Conservation (phyloP, 2,329 filamentous ascomycete species). For the Aspergillus fumigatiaffinis region DNA sequence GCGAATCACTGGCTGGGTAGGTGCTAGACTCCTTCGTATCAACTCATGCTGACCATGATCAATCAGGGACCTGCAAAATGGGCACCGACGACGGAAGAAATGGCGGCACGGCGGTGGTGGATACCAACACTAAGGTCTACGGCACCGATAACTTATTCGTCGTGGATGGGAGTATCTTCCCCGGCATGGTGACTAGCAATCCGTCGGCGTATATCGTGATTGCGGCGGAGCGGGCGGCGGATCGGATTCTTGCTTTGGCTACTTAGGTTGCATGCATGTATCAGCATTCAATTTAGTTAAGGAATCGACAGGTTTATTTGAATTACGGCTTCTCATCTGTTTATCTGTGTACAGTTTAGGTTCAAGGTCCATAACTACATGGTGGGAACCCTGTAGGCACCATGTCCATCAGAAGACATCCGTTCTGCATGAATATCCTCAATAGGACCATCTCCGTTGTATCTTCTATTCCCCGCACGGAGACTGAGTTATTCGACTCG, state of each 20-base stretch:
- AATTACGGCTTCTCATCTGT: too few relatives aligned
- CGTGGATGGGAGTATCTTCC: constrained; percentile 14
- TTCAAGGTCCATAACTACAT: too few relatives aligned
- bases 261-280: neutral
- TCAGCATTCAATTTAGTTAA: too few relatives aligned
- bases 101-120: constrained; percentile 14
- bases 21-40: neutral
- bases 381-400: too few relatives aligned
- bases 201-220: constrained; percentile 14
- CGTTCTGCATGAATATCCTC: too few relatives aligned
- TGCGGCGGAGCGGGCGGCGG: constrained; percentile 11
- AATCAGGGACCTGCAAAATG: constrained; percentile 12
- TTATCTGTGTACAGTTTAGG: too few relatives aligned
- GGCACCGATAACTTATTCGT: constrained; percentile 11
- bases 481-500: too few relatives aligned
- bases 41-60: constrained; percentile 2
- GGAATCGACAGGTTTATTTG: too few relatives aligned
- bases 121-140: constrained; percentile 15
- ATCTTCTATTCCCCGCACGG: too few relatives aligned
- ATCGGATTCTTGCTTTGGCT: constrained; percentile 9
- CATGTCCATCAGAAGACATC: too few relatives aligned
- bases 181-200: constrained; percentile 13
- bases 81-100: constrained; percentile 16
- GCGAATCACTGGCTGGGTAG: constrained; percentile 12
- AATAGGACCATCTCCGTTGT: too few relatives aligned